phyloP scores from a whole-genome alignment of 129 eudicot species.

The Flaveria trinervia region DNA sequence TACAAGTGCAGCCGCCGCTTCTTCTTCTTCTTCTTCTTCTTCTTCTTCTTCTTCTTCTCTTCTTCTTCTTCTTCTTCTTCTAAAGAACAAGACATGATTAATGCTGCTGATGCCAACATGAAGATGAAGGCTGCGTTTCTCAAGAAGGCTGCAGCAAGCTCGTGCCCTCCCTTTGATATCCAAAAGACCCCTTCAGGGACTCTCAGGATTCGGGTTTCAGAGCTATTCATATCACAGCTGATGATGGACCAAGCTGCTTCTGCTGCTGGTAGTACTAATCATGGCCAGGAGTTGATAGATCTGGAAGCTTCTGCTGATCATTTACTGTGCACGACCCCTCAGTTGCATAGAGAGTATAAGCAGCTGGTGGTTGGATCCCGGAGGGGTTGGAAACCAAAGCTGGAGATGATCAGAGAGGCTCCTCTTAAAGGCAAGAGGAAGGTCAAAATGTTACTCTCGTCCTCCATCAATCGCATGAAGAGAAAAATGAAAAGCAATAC shows the following conservation, averaged over 20 bases:
- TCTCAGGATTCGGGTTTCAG: conserved; percentile 46
- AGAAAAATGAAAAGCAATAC: conserved; percentile 26
- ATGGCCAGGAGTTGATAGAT: neutral
- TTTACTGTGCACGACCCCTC: conserved; percentile 53
- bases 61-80: conserved; percentile 17
- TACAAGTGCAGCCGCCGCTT: neutral
- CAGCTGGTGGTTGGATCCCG: conserved; percentile 48
- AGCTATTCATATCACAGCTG: conserved; percentile 48
- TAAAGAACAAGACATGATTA: neutral
- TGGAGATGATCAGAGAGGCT: conserved; percentile 54
- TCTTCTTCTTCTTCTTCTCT: too few relatives aligned
- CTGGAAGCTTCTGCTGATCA: neutral
- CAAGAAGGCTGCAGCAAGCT: conserved; percentile 38
- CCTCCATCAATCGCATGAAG: conserved; percentile 38
- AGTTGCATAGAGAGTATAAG: conserved; percentile 55
- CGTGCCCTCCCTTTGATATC: conserved; percentile 48
- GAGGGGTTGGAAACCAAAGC: conserved; percentile 66
- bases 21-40: too few relatives aligned
- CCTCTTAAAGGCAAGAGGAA: conserved; percentile 31
- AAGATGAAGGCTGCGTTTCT: conserved; percentile 36
- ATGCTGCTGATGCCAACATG: conserved; percentile 4
- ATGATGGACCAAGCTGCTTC: conserved; percentile 29
- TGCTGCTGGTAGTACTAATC: too few relatives aligned
- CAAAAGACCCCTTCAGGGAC: conserved; percentile 50
- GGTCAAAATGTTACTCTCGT: conserved; percentile 35